Evolutionary conservation across 768 basidiomycete species (phyloP).

Genomic region (Rhodosporidiobolus odoratus): DNA sequence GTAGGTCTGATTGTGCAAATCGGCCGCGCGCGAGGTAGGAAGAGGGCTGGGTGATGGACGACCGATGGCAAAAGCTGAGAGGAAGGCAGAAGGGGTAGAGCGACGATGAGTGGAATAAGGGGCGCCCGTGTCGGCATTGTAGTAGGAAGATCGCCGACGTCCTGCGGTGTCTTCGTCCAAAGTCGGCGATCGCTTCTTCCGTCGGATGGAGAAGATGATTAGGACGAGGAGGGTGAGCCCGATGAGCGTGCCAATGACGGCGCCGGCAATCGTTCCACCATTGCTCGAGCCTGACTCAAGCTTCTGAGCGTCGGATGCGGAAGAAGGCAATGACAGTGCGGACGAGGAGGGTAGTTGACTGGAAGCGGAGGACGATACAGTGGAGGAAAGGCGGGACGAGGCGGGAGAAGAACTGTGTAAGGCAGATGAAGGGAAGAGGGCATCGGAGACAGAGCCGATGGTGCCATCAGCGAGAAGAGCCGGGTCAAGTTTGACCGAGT

Average conservation of each 20-base stretch:
- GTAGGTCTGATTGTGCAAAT: too few relatives aligned
- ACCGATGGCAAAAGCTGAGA: neutral
- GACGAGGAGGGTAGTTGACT: neutral
- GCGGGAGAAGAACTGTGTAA: neutral
- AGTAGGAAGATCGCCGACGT: neutral
- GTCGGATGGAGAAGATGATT: neutral
- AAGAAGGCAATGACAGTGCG: neutral
- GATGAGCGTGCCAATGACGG: neutral
- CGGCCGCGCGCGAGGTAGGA: neutral
- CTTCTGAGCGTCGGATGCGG: neutral
- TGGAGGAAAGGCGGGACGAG: neutral
- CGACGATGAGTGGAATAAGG: too few relatives aligned
- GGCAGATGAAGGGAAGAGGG: neutral
- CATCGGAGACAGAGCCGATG: neutral
- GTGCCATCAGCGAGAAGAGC: neutral
- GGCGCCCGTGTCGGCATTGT: conserved; percentile 9
- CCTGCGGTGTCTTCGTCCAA: neutral
- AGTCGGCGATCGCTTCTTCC: neutral
- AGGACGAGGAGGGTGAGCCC: neutral
- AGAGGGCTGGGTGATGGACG: neutral
- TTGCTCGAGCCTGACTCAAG: neutral
- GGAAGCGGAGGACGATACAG: neutral
- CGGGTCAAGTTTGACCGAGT: neutral
- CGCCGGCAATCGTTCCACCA: neutral
- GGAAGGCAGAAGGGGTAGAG: neutral